phyloP scores from a whole-genome alignment of 1,139 yeast genomes.

The Kazachstania sp. region DNA sequence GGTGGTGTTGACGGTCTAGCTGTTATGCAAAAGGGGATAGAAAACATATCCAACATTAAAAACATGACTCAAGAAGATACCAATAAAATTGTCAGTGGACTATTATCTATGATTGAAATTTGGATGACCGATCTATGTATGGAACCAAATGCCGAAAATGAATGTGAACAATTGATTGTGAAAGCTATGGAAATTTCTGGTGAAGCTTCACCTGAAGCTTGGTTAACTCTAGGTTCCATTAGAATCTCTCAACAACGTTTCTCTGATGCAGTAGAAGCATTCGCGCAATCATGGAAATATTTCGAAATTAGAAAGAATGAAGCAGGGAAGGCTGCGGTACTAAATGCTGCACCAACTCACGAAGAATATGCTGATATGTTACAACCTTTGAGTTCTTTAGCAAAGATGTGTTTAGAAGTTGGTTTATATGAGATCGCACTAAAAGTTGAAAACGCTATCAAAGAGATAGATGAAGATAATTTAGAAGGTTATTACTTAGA shows the following conservation, averaged over 20 bases:
- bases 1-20: conserved; percentile 74
- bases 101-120: conserved; percentile 82
- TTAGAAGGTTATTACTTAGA: conserved; percentile 75
- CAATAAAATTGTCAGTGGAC: conserved; percentile 55
- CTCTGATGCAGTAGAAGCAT: conserved; percentile 65
- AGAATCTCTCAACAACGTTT: conserved; percentile 78
- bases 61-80: conserved; percentile 30
- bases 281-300: conserved; percentile 64
- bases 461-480: conserved; percentile 75
- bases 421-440: conserved; percentile 60
- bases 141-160: conserved; percentile 79
- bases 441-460: conserved; percentile 50
- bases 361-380: conserved; percentile 54
- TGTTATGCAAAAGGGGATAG: conserved; percentile 58
- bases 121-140: conserved; percentile 99
- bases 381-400: conserved; percentile 60
- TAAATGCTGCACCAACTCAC: conserved; percentile 33
- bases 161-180: conserved; percentile 66
- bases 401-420: conserved; percentile 70
- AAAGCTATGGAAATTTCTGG: conserved; percentile 57
- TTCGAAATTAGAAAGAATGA: conserved; percentile 45
- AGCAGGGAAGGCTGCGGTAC: conserved; percentile 37
- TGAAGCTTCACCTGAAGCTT: conserved; percentile 60
- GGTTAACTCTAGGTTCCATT: conserved; percentile 76
- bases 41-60: conserved; percentile 34